These are phyloP conservation scores for Escovopsis sp. DNA, from an alignment of 2,329 filamentous ascomycete genomes.

Conservation along the genomic window DNA sequence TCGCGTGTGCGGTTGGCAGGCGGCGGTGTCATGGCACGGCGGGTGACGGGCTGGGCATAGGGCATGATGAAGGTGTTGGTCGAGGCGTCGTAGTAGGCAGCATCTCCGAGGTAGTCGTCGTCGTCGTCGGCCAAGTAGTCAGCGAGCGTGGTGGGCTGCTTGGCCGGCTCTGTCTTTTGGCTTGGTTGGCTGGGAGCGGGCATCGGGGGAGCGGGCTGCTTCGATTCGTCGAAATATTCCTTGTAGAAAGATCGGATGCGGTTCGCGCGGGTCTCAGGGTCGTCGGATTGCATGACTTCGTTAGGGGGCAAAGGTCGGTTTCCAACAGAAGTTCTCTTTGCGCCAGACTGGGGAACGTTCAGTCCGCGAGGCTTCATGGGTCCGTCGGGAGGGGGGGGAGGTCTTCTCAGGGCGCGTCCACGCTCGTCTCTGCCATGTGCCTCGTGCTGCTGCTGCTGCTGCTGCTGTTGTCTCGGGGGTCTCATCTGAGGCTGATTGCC, in stretches of 20 bases:
- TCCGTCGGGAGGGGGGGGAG: background rate
- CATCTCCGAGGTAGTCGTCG: conserved; percentile 51
- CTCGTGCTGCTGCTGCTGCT: conserved; percentile 12
- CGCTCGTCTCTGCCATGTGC: conserved; percentile 18
- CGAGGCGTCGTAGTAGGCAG: conserved; percentile 50
- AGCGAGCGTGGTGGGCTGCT: conserved; percentile 6
- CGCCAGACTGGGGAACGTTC: conserved; percentile 39
- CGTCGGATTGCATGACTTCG: conserved; percentile 64
- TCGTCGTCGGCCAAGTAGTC: conserved; percentile 66
- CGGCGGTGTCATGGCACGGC: conserved; percentile 91
- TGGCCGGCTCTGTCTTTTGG: conserved; percentile 10
- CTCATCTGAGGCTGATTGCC: conserved; percentile 14
- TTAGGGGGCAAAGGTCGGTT: conserved; percentile 80
- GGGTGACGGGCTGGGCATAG: conserved; percentile 70
- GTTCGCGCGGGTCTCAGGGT: conserved; percentile 88
- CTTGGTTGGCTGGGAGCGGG: conserved; percentile 19
- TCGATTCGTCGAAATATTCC: conserved; percentile 91
- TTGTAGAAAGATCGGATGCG: conserved; percentile 98
- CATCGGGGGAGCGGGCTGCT: conserved; percentile 30
- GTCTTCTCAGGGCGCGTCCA: conserved; percentile 21
- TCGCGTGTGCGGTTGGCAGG: conserved; percentile 40
- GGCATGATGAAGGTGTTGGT: conserved; percentile 62
- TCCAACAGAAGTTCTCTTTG: conserved; percentile 49
- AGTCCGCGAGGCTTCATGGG: conserved; percentile 22
- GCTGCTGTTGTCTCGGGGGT: conserved; percentile 18